These are phyloP conservation scores for Penicillium vulpinum DNA, from an alignment of 2,329 filamentous ascomycete species.

Conservation along the genomic window DNA sequence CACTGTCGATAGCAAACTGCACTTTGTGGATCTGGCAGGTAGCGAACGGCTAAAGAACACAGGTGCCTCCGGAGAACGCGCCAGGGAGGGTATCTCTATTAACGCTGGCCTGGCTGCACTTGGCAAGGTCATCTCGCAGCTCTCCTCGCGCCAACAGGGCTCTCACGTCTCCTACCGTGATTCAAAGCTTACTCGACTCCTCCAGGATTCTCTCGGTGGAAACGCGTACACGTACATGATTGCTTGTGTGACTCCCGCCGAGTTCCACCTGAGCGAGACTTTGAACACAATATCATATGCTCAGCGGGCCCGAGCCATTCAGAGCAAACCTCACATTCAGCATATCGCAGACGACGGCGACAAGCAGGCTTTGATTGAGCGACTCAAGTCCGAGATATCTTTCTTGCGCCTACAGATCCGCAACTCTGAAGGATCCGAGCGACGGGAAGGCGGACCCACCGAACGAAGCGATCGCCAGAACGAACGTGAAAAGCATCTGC, in stretches of 20 bases:
- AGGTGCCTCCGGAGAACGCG: conserved; percentile 88
- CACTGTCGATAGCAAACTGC: conserved; percentile 95
- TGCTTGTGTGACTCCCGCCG: conserved; percentile 92
- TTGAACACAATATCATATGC: conserved; percentile 97
- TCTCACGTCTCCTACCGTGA: conserved; percentile 97
- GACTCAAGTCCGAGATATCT: conserved; percentile 87
- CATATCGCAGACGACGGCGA: conserved; percentile 85
- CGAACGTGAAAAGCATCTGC: conserved; percentile 83
- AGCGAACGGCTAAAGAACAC: conserved; percentile 98
- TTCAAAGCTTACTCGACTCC: conserved; percentile 89
- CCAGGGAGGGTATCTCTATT: conserved; percentile 96
- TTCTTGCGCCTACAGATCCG: conserved; percentile 93
- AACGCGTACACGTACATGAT: conserved; percentile 99
- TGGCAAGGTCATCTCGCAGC: conserved; percentile 96
- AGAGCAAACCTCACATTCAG: conserved; percentile 96
- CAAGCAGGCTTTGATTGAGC: conserved; percentile 89
- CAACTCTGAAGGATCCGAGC: conserved; percentile 69
- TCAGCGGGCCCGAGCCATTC: conserved; percentile 90
- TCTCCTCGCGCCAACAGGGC: conserved; percentile 83
- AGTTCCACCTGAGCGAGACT: conserved; percentile 96
- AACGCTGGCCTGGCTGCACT: conserved; percentile 92
- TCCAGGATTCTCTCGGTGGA: conserved; percentile 94
- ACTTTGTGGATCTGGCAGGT: conserved; percentile 96
- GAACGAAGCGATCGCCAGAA: conserved; percentile 77
- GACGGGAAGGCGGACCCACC: conserved; percentile 56